Percentiles rank a stretch among this genome's conserved stretches.
Conservation (phyloP, 139 green algal species). For the Chlamydomonas asymmetrica region DNA sequence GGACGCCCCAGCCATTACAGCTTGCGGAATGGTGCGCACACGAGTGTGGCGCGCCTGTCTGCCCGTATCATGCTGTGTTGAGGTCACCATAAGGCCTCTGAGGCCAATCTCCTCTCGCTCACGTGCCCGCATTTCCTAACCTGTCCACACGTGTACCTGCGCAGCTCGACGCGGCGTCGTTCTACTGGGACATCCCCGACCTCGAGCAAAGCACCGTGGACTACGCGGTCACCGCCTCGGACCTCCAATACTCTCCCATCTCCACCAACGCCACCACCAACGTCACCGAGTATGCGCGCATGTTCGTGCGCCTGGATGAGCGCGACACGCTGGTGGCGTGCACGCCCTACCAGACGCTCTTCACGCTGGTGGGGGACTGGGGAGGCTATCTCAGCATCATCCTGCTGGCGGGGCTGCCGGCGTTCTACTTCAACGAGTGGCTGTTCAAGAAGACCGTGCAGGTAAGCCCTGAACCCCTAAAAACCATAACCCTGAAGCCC, state of each 20-base stretch:
- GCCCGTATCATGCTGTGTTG: too few species aligned
- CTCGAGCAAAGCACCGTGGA: not conserved
- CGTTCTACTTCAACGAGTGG: not conserved
- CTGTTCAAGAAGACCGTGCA: not conserved
- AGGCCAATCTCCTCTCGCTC: too few species aligned
- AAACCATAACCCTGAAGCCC: not conserved
- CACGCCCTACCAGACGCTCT: not conserved
- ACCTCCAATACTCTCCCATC: not conserved
- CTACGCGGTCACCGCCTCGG: not conserved
- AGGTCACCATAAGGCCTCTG: too few species aligned
- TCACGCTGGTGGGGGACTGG: not conserved
- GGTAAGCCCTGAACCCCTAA: not conserved
- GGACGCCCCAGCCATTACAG: too few species aligned
- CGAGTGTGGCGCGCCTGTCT: too few species aligned
- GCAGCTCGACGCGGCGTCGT: too few species aligned
- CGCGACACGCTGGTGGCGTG: not conserved
- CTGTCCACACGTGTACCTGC: too few species aligned
- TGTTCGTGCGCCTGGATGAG: not conserved
- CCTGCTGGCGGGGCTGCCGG: not conserved
- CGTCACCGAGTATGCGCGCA: not conserved
- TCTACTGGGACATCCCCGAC: not conserved
- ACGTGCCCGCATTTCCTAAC: too few species aligned
- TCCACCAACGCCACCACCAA: too few species aligned
- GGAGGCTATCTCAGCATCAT: conserved; percentile 7
- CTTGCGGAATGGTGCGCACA: too few species aligned